A percentile compares a stretch with the other conserved stretches of the same genome.
phyloP scores from a whole-genome alignment of 352 stramenopile genomes.

The Detonula confervacea region DNA sequence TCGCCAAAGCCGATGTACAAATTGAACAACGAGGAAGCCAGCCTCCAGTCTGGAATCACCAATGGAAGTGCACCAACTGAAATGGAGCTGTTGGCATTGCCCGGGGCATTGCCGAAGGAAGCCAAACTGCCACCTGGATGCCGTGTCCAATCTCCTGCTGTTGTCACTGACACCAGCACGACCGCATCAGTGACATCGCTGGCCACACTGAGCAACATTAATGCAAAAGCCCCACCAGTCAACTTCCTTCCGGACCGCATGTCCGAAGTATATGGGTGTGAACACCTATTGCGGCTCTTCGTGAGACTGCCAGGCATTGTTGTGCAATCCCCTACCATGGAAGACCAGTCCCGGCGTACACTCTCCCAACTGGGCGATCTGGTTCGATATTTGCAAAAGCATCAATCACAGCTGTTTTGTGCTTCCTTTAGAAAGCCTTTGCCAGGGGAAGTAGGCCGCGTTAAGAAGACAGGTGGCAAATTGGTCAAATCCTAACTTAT shows the following conservation, averaged over 20 bases:
- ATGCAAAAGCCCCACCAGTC: background rate
- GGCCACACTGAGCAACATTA: no score
- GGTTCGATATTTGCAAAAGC: constrained; percentile 70
- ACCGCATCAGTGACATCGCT: no score
- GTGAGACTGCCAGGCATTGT: constrained; percentile 56
- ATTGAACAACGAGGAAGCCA: no score
- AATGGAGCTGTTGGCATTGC: no score
- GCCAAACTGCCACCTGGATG: no score
- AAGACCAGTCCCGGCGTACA: constrained; percentile 46
- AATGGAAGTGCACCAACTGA: no score
- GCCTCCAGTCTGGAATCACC: no score
- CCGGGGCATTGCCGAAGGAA: no score
- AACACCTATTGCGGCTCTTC: constrained; percentile 70
- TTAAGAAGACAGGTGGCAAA: no score
- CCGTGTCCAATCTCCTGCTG: no score
- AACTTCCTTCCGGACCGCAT: constrained; percentile 40
- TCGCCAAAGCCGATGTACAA: no score
- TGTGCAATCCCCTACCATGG: constrained; percentile 31
- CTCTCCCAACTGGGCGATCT: constrained; percentile 75
- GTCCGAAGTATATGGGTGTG: constrained; percentile 69
- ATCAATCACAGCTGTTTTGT: constrained; percentile 51
- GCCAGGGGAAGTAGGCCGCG: constrained; percentile 3
- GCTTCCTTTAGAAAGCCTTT: constrained; percentile 31
- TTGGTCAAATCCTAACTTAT: no score
- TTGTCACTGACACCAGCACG: background rate